phyloP scores from a whole-genome alignment of 1,284 basidiomycete species.

The Ceratobasidium sp. region DNA sequence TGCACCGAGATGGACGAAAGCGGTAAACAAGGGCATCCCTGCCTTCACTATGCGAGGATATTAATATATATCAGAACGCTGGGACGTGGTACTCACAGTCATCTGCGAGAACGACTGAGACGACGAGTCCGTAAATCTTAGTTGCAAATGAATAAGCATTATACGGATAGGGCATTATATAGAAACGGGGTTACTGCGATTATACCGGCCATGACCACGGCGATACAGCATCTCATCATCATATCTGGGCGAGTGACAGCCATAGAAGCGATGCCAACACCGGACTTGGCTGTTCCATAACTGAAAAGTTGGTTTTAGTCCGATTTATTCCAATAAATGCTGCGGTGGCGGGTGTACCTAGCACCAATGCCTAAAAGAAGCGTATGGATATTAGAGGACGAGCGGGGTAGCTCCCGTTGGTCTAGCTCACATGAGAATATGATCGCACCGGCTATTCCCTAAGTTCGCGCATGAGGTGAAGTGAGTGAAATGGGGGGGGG shows the following conservation, averaged over 20 bases:
- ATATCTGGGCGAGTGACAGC: constrained; percentile 93
- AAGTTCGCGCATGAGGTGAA: constrained; percentile 35
- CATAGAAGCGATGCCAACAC: constrained; percentile 99
- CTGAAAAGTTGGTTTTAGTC: constrained; percentile 15
- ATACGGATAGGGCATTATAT: too few species aligned
- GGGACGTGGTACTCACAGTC: constrained; percentile 64
- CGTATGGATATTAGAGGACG: not conserved
- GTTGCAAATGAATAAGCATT: too few species aligned
- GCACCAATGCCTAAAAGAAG: constrained; percentile 71
- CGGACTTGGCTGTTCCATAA: constrained; percentile 96
- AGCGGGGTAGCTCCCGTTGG: not conserved
- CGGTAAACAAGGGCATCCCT: constrained; percentile 67
- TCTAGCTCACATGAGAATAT: constrained; percentile 90
- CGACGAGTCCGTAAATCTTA: constrained; percentile 87
- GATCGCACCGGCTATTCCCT: constrained; percentile 97
- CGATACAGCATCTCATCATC: constrained; percentile 96
- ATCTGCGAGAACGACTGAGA: constrained; percentile 86
- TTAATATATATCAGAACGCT: not conserved
- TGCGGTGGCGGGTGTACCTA: constrained; percentile 58
- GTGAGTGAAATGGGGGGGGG: too few species aligned
- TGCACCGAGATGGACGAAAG: constrained; percentile 90
- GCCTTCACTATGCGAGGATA: constrained; percentile 28
- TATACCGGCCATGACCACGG: constrained; percentile 99
- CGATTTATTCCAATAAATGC: not conserved
- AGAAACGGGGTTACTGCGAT: too few species aligned